phyloP scores from a whole-genome alignment of 345 rosid genomes.

The Physaria fendleri region DNA sequence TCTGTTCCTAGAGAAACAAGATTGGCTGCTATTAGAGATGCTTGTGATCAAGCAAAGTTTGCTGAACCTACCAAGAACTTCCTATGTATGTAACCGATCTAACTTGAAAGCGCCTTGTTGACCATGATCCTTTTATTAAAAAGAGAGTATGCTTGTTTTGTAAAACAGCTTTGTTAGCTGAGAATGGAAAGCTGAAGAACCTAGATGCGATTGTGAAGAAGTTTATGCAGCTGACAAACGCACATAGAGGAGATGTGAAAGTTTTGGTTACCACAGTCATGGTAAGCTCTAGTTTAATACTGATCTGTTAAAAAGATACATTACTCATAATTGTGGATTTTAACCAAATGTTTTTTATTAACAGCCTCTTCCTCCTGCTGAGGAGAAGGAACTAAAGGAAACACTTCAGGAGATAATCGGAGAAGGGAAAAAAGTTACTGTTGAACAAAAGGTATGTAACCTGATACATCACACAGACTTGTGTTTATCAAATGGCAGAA shows the following conservation, averaged over 20 bases:
- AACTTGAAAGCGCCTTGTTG: background rate
- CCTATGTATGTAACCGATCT: conserved; percentile 44
- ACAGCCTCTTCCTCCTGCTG: conserved; percentile 81
- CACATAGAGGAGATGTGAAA: conserved; percentile 75
- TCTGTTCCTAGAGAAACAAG: conserved; percentile 59
- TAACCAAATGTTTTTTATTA: background rate
- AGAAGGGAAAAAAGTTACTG: conserved; percentile 59
- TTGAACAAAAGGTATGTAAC: conserved; percentile 73
- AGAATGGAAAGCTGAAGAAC: conserved; percentile 66
- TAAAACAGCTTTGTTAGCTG: conserved; percentile 59
- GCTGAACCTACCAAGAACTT: conserved; percentile 68
- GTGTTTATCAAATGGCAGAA: background rate
- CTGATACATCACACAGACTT: background rate
- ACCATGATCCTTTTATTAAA: background rate
- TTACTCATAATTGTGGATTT: background rate
- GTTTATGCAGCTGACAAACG: conserved; percentile 67
- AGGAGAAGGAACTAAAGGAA: conserved; percentile 81
- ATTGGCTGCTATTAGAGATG: conserved; percentile 54
- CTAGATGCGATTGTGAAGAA: conserved; percentile 59
- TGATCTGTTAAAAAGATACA: background rate
- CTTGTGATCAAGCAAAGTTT: conserved; percentile 59
- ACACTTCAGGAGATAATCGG: conserved; percentile 74
- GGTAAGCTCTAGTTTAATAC: conserved; percentile 41
- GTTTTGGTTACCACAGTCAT: conserved; percentile 74
- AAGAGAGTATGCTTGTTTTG: background rate